These are phyloP conservation scores for Phytophthora sp. DNA, from an alignment of 352 stramenopile genomes.

Conservation along the genomic window DNA sequence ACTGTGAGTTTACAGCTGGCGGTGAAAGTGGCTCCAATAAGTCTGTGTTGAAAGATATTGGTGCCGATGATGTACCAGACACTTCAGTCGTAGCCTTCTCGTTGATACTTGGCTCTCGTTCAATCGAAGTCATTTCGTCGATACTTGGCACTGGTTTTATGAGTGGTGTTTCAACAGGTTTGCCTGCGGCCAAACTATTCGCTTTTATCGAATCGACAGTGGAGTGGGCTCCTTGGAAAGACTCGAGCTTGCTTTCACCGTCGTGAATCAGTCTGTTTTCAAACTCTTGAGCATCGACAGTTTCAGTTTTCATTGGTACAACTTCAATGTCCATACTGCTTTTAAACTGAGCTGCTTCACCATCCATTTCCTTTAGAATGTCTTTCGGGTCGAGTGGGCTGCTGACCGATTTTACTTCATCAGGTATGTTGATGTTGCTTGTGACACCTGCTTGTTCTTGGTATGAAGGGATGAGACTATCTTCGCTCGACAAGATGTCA, in stretches of 20 bases:
- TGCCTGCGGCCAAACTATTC: not conserved
- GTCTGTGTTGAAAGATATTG: slow-evolving; percentile 7
- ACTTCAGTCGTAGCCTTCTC: not conserved
- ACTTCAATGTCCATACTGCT: not conserved
- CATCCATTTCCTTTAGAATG: too few species aligned
- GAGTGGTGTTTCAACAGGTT: not conserved
- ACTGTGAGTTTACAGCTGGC: not conserved
- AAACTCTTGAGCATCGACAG: not conserved
- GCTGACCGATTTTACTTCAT: too few species aligned
- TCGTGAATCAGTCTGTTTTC: not conserved
- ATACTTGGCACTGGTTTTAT: too few species aligned
- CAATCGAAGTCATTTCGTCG: too few species aligned
- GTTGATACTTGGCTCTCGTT: not conserved
- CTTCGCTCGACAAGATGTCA: too few species aligned
- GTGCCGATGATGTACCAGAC: not conserved
- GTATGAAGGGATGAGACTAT: not conserved
- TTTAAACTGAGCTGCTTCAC: not conserved
- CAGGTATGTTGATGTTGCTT: not conserved
- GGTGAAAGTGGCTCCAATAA: slow-evolving; percentile 22
- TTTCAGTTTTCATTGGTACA: not conserved
- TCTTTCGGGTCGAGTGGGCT: slow-evolving; percentile 1
- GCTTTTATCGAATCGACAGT: not conserved
- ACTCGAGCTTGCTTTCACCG: not conserved
- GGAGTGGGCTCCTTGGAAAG: not conserved
- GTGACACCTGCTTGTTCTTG: not conserved